Percentiles rank a stretch among this genome's conserved stretches.
Evolutionary conservation across 2,329 filamentous ascomycete genomes (phyloP).

Genomic region (Colletotrichum tropicale): DNA sequence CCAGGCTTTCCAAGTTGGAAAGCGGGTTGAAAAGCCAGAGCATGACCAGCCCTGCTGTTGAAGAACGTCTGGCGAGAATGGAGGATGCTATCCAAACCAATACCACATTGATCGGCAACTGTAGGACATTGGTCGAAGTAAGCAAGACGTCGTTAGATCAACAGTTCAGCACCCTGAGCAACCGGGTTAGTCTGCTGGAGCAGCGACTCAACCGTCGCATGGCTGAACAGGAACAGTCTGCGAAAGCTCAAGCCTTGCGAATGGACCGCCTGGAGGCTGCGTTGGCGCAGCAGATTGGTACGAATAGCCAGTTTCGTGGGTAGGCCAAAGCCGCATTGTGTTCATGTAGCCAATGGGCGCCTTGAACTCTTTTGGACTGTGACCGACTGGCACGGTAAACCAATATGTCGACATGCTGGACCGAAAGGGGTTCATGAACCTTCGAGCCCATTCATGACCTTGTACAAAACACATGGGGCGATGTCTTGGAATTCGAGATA

Average conservation of each 20-base stretch:
- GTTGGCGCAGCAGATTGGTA: neutral
- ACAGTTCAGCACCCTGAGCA: neutral
- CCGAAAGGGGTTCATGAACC: neutral
- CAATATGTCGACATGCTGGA: neutral
- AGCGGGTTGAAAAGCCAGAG: neutral
- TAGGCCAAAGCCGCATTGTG: neutral
- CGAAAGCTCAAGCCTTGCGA: neutral
- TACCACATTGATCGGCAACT: neutral
- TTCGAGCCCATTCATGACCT: neutral
- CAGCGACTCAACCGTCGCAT: neutral
- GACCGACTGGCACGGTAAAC: neutral
- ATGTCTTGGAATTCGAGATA: neutral
- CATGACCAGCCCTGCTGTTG: neutral
- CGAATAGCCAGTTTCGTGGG: neutral
- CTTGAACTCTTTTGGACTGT: neutral
- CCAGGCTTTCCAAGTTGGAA: neutral
- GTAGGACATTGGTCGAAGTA: conserved; percentile 7
- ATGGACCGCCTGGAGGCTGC: conserved; percentile 1
- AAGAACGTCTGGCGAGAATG: neutral
- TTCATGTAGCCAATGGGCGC: neutral
- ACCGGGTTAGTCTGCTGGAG: neutral
- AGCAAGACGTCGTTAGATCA: neutral
- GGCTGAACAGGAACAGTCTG: neutral
- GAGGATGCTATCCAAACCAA: neutral
- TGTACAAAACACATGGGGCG: neutral